Base-by-base conservation (phyloP, 345 rosid species). In the Eucalyptus viminalis region DNA sequence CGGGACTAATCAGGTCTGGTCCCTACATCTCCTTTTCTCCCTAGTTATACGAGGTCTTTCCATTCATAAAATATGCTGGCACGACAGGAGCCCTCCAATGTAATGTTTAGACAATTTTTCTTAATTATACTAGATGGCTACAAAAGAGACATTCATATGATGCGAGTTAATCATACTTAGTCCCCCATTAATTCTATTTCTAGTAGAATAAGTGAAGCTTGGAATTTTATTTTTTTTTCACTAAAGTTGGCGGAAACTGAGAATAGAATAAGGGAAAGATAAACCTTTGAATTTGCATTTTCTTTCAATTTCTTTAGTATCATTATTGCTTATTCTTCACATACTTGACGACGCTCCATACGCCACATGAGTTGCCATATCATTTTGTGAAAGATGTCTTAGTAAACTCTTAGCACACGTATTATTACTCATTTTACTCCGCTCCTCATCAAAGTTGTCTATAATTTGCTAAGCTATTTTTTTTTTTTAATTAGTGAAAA, bases 1-100 rank as follows among this genome's bases (percentile, higher is more conserved):
- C n/a, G n/a, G n/a, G 37, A 3, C 37, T 3, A 34, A 34, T 3
- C 37, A 0, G 14, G 4, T 24, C 1, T 56, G 4, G 31, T 27
- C 67, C 67, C 67, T 1, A 3, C 67, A 60, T 60, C 67, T 60
- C 8, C 15, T 60, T 60, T 27, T 60, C 3, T 4, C 67, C 16
- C 29, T 2, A 58, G 65, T 58, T 24, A 58, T 10, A 24, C 29
- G 29, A 58, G 29, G 7, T 24, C 14, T 58, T 58, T 58, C 65
- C 65, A 58, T 27, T 29, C 67, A 12, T 27, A 27, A 60, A 14
- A 27, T 60, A 3, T 12, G 31, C 31, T 27, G 3, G 67, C 6
- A 60, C 31, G 11, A 27, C 4, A 3, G 34, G 34, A 62, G 9
- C 34, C 69, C 72, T 29, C 3, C 5, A 0, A 12, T 8, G 34